Base-by-base conservation (phyloP, 768 basidiomycete genomes). In the Asterophora parasitica region DNA sequence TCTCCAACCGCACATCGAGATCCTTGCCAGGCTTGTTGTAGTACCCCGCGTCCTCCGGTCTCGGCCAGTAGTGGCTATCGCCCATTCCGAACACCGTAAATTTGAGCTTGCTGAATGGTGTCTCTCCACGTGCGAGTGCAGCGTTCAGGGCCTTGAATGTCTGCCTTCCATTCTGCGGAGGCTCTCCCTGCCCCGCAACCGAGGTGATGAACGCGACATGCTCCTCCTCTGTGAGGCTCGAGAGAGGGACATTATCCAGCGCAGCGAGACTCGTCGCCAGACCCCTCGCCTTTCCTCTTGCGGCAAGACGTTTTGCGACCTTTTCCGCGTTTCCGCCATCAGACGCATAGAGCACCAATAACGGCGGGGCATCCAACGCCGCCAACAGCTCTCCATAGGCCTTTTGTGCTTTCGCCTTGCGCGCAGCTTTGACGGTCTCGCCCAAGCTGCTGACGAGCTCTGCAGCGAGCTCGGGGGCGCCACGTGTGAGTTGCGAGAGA, bases 11-110 rank as follows among this genome's bases (percentile, higher is more conserved):
- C 17, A 75, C 69, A 67, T 93, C 85, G 43, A 98, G 81, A 52
- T 98, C 95, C 67, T 92, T 94, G 13, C 83, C 79, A 0, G 95
- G 84, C 67, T 92, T 96, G 77, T 98, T 99, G 76, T 97, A 99
- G 67, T 95, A 98, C 58, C 92, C 88, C n/a, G 85, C 85, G 60
- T 98, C 96, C 65, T 98, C 93, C 13, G 88, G 78, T 34, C 96
- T 81, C 7, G 96, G 96, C 96, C 96, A 99, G 71, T 99, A 99
- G 68, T 96, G 94, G 64, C 88, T 94, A 66, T 99, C 96, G 51
- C 96, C 96, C 82, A 99, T 87, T 40, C 75, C 95, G 57, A 98
- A 96, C 36, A 98, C 92, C 44, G 85, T 68, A 65, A 80, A 89
- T 60, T 79, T 84, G 50, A 92, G 71, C 52, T 83, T 83, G 44